Base-by-base conservation (phyloP, 805 yeast genomes). In the Brettanomyces nanus region DNA sequence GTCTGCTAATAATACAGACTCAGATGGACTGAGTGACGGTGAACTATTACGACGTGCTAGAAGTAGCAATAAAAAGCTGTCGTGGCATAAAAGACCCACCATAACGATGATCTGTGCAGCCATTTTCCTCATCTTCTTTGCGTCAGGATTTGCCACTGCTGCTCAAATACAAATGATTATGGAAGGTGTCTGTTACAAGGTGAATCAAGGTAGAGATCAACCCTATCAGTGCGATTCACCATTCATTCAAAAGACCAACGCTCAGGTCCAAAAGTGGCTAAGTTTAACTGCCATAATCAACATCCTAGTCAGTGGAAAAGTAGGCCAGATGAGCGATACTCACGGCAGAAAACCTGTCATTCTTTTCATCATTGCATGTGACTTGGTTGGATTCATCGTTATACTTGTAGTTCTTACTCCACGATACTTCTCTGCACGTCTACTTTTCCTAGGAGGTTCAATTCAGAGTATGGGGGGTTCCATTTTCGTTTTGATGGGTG, bases 391-490 rank as follows among this genome's bases (percentile, higher is more conserved):
- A 5, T 47, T 43, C 28, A 17, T 48, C 2, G 22, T 37, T 2
- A 35, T 40, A 11, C 17, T 44, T 13, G 10, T 49, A 3, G 40
- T 54, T 2, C 44, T 61, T 26, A 41, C 46, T 4, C 60, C 63
- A 5, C 11, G 23, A 7, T 29, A 44, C 25, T 65, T 70, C 40
- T 54, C 58, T 20, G 58, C 67, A 23, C 41, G 44, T 10, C 42
- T 52, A 21, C 63, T 76, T 43, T 55, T 81, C 1, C 25, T 67
- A 0, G 60, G 73, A 3, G 68, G 68, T 11, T 41, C 70, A 1
- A 26, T 80, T 2, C 68, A 66, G 22, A 66, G 76, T 19, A 37
- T 70, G 3, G 72, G 79, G n/a, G 95, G 95, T 19, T 81, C 86
- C 0, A 35, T 70, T 6, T 57, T 75, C 42, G 67, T 78, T 5